Evolutionary conservation across 208 protist genomes (phyloP), one percentile per base, ranked within the genome.

Genomic region (Crithidia acanthocephali): DNA sequence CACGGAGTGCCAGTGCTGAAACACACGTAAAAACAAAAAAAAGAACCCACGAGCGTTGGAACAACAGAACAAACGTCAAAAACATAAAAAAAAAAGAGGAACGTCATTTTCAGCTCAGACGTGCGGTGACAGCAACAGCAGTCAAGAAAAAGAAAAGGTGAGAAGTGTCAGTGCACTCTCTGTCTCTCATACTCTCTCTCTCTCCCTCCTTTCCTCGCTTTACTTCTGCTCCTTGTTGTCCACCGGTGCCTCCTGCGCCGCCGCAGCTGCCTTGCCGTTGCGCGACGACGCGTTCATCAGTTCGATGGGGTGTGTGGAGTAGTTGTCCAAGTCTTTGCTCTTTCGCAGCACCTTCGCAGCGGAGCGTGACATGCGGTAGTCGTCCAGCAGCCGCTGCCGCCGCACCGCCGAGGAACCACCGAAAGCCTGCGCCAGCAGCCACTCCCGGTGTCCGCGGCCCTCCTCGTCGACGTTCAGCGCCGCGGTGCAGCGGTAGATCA

Each of bases 381-480:
- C 76, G 15, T 72, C 68, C 44, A 92, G 25, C n/a, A 91, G 57
- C 7, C 55, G 53, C 65, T 57, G 47, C 0, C 90, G 84, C 8
- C 83, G 80, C 61, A 62, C 71, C 25, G 57, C 57, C 10, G 90
- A 95, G 37, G 83, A 61, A 1, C 72, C 74, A 47, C 84, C 86
- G 63, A 95, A 91, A 15, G 77, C 75, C 65, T 95, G 80, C 18
- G 90, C 80, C 30, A 92, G 75, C 13, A 95, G 71, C 90, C 90
- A 95, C 72, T 92, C 81, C 11, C 84, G 79, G 55, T 91, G 81
- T 0, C 76, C 90, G 23, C 64, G 70, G 51, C 72, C 72, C 28
- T 78, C 80, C 61, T 90, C 85, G 27, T 87, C 86, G 22, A 67
- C 44, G 59, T 76, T 64, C 23, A 95, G 85, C 35, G 85, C 71